phyloP scores from a whole-genome alignment of 2,329 filamentous ascomycete genomes.

The Verticillium tricorpus region DNA sequence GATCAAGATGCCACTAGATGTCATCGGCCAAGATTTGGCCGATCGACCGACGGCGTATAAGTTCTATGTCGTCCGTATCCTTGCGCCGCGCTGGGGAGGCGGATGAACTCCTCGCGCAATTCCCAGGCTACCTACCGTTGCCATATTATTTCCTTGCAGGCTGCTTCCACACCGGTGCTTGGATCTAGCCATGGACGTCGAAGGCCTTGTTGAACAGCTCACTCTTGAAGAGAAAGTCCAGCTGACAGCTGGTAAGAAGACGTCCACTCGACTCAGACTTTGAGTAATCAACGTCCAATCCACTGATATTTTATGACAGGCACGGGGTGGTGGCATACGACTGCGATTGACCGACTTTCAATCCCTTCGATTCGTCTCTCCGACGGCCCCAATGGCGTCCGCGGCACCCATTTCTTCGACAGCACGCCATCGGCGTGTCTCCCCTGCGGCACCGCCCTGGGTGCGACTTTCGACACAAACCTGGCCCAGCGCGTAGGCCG shows the following conservation, averaged over 20 bases:
- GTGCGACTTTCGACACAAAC: conserved; percentile 30
- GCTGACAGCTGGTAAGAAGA: conserved; percentile 9
- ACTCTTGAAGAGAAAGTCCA: conserved; percentile 11
- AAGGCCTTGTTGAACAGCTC: conserved; percentile 9
- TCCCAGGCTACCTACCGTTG: too few species aligned
- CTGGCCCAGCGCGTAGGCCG: conserved; percentile 9
- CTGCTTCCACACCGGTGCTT: too few species aligned
- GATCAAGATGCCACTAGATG: too few species aligned
- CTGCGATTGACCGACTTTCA: not conserved
- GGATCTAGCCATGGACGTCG: conserved; percentile 7
- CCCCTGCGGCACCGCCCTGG: conserved; percentile 21
- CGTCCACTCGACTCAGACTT: too few species aligned
- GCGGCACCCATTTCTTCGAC: conserved; percentile 3
- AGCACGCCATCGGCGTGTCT: not conserved
- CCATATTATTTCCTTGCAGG: too few species aligned
- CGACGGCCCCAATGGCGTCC: conserved; percentile 2
- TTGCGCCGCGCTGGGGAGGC: too few species aligned
- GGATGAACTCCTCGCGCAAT: too few species aligned
- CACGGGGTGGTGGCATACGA: conserved; percentile 33
- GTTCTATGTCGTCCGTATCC: too few species aligned
- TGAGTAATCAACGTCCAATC: too few species aligned
- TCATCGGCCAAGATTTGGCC: too few species aligned
- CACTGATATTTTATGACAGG: conserved; percentile 27
- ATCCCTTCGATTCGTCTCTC: not conserved
- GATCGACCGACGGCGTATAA: too few species aligned